Conservation (phyloP, 345 rosid species). For the Populus nigra region DNA sequence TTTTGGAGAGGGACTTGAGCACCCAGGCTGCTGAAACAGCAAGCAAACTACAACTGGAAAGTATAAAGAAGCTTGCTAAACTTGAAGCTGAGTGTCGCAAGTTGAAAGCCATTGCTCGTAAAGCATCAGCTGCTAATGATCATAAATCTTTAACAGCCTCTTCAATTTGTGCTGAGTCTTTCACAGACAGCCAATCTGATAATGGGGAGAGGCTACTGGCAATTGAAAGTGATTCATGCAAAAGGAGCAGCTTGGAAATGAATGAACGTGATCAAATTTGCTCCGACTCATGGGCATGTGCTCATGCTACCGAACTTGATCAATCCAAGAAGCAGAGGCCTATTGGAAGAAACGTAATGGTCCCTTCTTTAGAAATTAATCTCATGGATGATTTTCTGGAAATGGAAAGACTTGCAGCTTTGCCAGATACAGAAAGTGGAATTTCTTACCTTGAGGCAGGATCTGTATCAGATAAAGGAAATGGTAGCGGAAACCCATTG, state of each 20-base stretch:
- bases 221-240: constrained; percentile 38
- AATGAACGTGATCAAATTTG: constrained; percentile 31
- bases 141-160: constrained; percentile 45
- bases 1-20: constrained; percentile 79
- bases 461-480: constrained; percentile 29
- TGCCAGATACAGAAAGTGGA: constrained; percentile 42
- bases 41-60: constrained; percentile 79
- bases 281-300: constrained; percentile 59
- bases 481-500: constrained; percentile 26
- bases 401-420: constrained; percentile 84
- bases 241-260: constrained; percentile 23
- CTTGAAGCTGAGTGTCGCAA: constrained; percentile 90
- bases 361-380: constrained; percentile 51
- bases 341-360: constrained; percentile 29
- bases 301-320: constrained; percentile 44
- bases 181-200: constrained; percentile 68
- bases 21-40: constrained; percentile 86
- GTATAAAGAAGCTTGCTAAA: constrained; percentile 82
- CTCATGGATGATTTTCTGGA: constrained; percentile 97
- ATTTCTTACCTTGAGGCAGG: constrained; percentile 32
- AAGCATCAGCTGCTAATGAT: constrained; percentile 40
- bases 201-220: constrained; percentile 54
- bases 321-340: constrained; percentile 49
- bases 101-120: constrained; percentile 45
- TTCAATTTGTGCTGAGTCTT: constrained; percentile 52